Base-by-base conservation (phyloP, 2,329 filamentous ascomycete species). In the Exophiala sideris region DNA sequence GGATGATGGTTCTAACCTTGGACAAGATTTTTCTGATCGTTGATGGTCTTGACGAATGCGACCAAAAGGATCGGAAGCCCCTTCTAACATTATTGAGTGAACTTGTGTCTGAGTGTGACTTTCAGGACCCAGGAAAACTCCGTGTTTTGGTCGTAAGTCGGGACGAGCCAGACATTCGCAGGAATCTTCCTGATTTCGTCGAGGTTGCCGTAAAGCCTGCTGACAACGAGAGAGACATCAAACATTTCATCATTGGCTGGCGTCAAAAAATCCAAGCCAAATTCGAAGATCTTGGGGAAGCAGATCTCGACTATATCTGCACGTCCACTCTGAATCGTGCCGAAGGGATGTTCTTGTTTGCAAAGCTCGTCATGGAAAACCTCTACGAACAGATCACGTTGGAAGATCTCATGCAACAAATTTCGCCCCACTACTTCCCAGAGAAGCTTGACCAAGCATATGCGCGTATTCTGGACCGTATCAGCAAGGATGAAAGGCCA, bases 11-110 rank as follows among this genome's bases (percentile, higher is more conserved):
- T 5, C 62, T 73, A 4, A 58, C 52, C 2, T 64, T 65, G 3
- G 53, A 58, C 1, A 54, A 54, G 1, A 56, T 59, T 0, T 69
- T 8, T 74, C 71, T 57, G 65, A 56, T 78, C 5, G 63, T 78
- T n/a, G 75, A 78, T 56, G 75, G 75, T 0, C 56, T 77, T 11
- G 74, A 77, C 45, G 74, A 77, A 52, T 74, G 71, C 47, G 54
- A 66, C 1, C n/a, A 45, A 3, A 24, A 47, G 0, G 67, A 75
- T 11, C 54, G 66, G 8, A 64, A 60, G 20, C 58, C 63, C n/a
- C 60, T 71, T 0, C 36, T 69, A 0, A 6, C 55, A 0, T 73
- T 68, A 48, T 63, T 73, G 34, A 56, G 32, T 6, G 12, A 41
- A 1, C n/a, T 67, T 1, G 61, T 69, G 5, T 45, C 57, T 5